Evolutionary conservation across 2,329 filamentous ascomycete genomes (phyloP).

Genomic region (Calonectria pauciramosa): DNA sequence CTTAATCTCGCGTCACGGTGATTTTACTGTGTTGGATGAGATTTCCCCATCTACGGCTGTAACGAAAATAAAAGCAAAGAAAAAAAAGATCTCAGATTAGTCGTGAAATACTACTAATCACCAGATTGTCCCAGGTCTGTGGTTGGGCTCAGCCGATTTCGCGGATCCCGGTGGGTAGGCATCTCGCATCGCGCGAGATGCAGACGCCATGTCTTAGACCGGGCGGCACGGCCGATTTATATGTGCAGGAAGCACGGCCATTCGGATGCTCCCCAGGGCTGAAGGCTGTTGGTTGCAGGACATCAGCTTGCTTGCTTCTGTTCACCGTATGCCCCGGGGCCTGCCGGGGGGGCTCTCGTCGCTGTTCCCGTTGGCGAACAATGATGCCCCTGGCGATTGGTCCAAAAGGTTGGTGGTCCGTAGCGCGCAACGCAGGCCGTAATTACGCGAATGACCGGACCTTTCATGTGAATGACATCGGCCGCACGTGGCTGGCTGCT

Average conservation of each 20-base stretch:
- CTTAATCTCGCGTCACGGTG: not conserved
- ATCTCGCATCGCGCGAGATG: not conserved
- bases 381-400: not conserved
- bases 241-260: not conserved
- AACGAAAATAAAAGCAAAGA: not conserved
- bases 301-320: not conserved
- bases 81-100: not conserved
- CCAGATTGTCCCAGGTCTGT: too few species aligned
- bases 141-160: not conserved
- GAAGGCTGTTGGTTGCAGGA: not conserved
- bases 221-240: not conserved
- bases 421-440: not conserved
- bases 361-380: not conserved
- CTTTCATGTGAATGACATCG: slow-evolving; percentile 5
- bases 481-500: not conserved
- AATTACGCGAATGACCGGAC: not conserved
- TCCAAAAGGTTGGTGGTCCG: too few species aligned
- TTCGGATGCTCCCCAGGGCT: not conserved
- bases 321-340: not conserved
- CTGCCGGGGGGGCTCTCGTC: not conserved
- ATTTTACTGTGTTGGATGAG: not conserved
- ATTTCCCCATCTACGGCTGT: too few species aligned
- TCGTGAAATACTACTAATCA: not conserved
- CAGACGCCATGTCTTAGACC: not conserved
- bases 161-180: not conserved